A percentile compares a stretch with the other conserved stretches of the same genome.
phyloP scores from a whole-genome alignment of 2,329 filamentous ascomycete species.

The Penicillium sp. region DNA sequence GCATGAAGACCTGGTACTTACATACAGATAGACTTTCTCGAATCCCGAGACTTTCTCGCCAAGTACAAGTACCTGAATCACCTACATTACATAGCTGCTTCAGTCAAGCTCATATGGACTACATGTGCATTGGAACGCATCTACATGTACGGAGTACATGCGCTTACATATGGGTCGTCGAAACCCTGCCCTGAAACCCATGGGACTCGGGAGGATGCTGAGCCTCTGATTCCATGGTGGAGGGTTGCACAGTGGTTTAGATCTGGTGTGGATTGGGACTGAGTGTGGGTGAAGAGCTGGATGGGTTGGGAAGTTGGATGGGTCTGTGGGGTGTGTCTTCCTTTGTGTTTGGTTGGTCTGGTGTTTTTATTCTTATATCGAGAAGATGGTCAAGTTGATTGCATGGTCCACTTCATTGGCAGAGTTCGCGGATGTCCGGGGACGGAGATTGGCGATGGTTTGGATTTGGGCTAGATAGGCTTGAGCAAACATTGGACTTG shows the following conservation, averaged over 20 bases:
- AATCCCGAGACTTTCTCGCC: too few species aligned
- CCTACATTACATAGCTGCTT: neutral
- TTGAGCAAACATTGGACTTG: neutral
- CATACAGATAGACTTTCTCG: neutral
- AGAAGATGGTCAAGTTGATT: too few species aligned
- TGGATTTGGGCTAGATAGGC: neutral
- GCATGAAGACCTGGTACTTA: neutral
- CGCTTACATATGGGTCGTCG: neutral
- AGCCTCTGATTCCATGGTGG: neutral
- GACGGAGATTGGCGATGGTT: neutral
- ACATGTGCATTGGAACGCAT: neutral
- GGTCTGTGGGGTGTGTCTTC: conserved; percentile 1
- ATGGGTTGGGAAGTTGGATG: neutral
- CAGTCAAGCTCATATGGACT: neutral
- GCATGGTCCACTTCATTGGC: too few species aligned
- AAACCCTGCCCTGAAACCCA: too few species aligned
- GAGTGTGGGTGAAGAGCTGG: neutral
- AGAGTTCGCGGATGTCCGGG: too few species aligned
- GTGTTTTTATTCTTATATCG: neutral
- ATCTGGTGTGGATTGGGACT: neutral
- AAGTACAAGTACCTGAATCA: neutral
- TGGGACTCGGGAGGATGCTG: neutral
- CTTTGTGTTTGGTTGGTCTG: neutral
- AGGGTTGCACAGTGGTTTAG: neutral
- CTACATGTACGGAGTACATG: neutral